Percentiles rank a stretch among this genome's conserved stretches.
Evolutionary conservation across 805 yeast genomes (phyloP).

Genomic region (Kodamaea lidongshanica): DNA sequence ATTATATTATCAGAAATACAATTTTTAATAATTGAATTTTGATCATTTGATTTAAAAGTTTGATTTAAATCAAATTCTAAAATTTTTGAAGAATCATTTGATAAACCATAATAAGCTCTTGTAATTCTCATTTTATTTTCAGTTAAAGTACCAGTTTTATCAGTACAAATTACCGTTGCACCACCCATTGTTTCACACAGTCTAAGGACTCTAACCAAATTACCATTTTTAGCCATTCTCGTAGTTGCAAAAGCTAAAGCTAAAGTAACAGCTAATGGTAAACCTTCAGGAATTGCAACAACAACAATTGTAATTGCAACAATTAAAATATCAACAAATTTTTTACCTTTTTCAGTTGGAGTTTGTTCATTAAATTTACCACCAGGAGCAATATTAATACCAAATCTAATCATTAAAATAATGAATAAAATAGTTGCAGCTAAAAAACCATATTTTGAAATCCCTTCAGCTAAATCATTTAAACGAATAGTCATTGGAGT

Average conservation of each 20-base stretch:
- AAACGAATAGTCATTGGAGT: slow-evolving; percentile 88
- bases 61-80: slow-evolving; percentile 26
- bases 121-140: slow-evolving; percentile 92
- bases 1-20: too few species aligned
- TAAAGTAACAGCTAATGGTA: slow-evolving; percentile 93
- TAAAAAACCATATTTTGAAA: slow-evolving; percentile 87
- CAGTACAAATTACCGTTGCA: slow-evolving; percentile 95
- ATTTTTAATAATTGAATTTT: too few species aligned
- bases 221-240: slow-evolving; percentile 94
- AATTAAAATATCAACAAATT: slow-evolving; percentile 78
- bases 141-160: slow-evolving; percentile 95
- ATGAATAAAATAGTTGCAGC: slow-evolving; percentile 80
- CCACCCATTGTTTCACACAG: slow-evolving; percentile 99
- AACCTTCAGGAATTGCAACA: slow-evolving; percentile 99
- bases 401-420: slow-evolving; percentile 71
- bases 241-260: slow-evolving; percentile 98
- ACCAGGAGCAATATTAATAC: slow-evolving; percentile 52
- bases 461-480: slow-evolving; percentile 80
- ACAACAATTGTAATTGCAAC: slow-evolving; percentile 90
- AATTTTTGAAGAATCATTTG: slow-evolving; percentile 15
- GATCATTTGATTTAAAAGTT: slow-evolving; percentile 23
- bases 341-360: slow-evolving; percentile 74
- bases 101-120: slow-evolving; percentile 57
- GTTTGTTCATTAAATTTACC: slow-evolving; percentile 40
- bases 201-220: slow-evolving; percentile 85